Conservation (phyloP, 352 stramenopile species). For the Phytopythium montanum region DNA sequence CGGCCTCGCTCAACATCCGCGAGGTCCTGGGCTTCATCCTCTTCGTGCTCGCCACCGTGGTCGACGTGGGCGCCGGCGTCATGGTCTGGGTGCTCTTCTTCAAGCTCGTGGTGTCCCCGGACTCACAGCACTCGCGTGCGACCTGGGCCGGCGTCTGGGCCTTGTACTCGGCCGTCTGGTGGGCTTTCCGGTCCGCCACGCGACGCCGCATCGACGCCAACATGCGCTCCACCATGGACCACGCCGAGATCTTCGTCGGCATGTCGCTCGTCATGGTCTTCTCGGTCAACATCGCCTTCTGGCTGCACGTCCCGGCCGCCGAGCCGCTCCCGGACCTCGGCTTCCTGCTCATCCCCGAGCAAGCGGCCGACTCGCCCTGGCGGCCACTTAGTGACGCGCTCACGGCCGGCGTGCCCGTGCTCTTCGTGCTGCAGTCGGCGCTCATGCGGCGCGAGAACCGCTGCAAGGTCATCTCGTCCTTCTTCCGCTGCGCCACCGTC, state of each 20-base stretch:
- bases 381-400: constrained; percentile 64
- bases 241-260: constrained; percentile 66
- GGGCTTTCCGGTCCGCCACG: constrained; percentile 43
- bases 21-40: constrained; percentile 42
- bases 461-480: constrained; percentile 43
- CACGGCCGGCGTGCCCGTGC: constrained; percentile 49
- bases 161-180: constrained; percentile 36
- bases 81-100: constrained; percentile 62
- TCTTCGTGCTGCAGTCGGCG: constrained; percentile 53
- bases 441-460: constrained; percentile 49
- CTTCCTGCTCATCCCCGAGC: constrained; percentile 73
- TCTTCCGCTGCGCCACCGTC: constrained; percentile 67
- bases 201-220: constrained; percentile 35
- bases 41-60: constrained; percentile 38
- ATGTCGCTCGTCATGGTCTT: constrained; percentile 67
- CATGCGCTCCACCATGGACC: constrained; percentile 40
- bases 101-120: constrained; percentile 57
- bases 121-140: constrained; percentile 36
- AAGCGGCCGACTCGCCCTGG: constrained; percentile 51
- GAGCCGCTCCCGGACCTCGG: constrained; percentile 63
- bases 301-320: constrained; percentile 54
- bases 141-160: constrained; percentile 54
- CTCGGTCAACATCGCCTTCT: constrained; percentile 70
- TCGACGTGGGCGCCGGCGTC: constrained; percentile 39
- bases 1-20: constrained; percentile 29